Conservation (phyloP, 2,329 filamentous ascomycete genomes). For the Phyllosticta capitalensis region DNA sequence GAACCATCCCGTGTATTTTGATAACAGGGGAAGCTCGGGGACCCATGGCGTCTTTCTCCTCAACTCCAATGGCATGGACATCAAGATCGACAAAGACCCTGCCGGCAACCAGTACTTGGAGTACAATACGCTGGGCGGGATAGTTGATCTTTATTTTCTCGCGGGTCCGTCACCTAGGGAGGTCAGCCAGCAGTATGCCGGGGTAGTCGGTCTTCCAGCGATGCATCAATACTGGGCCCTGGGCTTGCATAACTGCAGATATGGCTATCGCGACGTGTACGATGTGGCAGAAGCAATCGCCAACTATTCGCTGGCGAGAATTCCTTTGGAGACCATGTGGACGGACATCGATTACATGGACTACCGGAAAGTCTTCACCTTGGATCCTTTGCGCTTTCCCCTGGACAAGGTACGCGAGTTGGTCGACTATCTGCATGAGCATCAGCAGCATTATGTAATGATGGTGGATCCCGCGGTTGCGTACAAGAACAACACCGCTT, state of each 20-base stretch:
- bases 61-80: constrained; percentile 49
- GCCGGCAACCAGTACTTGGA: constrained; percentile 59
- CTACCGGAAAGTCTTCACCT: constrained; percentile 49
- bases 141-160: constrained; percentile 55
- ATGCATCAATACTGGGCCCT: constrained; percentile 46
- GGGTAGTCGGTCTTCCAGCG: constrained; percentile 39
- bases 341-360: constrained; percentile 66
- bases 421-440: constrained; percentile 54
- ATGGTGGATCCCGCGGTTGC: constrained; percentile 66
- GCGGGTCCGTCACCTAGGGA: constrained; percentile 38
- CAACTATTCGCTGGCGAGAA: constrained; percentile 56
- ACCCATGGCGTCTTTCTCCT: constrained; percentile 29
- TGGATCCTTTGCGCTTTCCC: constrained; percentile 56
- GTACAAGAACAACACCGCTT: constrained; percentile 43
- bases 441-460: constrained; percentile 61
- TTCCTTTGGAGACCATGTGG: constrained; percentile 66
- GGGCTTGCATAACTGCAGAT: constrained; percentile 45
- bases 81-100: constrained; percentile 58
- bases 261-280: constrained; percentile 48
- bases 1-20: constrained; percentile 65
- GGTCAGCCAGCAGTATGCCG: constrained; percentile 41
- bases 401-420: constrained; percentile 54
- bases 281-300: constrained; percentile 57
- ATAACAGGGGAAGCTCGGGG: constrained; percentile 47
- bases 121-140: constrained; percentile 69